These are phyloP conservation scores for Phytopythium mirpurense DNA, from an alignment of 352 stramenopile species.

Conservation along the genomic window DNA sequence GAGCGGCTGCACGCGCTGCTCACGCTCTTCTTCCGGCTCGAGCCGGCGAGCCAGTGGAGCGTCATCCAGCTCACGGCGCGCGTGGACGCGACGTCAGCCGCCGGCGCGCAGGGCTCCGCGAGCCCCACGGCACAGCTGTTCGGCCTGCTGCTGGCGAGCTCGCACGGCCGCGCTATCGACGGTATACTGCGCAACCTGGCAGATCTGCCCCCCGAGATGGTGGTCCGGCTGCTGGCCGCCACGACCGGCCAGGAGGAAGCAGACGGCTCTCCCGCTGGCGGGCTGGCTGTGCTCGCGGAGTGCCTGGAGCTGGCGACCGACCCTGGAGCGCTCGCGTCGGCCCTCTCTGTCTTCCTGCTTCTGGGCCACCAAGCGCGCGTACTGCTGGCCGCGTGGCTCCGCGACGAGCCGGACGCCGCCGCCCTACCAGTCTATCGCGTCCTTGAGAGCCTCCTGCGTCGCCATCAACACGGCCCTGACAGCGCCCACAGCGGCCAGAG, in stretches of 20 bases:
- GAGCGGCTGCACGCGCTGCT: conserved; percentile 23
- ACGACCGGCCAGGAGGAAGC: conserved; percentile 6
- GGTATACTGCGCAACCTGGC: conserved; percentile 43
- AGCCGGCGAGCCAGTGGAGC: conserved; percentile 23
- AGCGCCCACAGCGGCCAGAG: conserved; percentile 6
- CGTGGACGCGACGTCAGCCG: background rate
- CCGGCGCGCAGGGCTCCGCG: background rate
- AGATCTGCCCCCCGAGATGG: conserved; percentile 17
- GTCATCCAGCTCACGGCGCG: conserved; percentile 31
- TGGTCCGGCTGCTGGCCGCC: conserved; percentile 18
- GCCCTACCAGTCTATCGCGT: conserved; percentile 36
- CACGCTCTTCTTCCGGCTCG: conserved; percentile 37
- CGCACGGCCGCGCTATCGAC: conserved; percentile 27
- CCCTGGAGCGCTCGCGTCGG: conserved; percentile 14
- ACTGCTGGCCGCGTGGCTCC: conserved; percentile 34
- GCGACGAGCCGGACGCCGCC: conserved; percentile 33
- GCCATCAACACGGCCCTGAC: background rate
- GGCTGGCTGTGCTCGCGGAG: conserved; percentile 32
- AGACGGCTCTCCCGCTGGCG: conserved; percentile 18
- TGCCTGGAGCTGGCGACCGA: conserved; percentile 31
- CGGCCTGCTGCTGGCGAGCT: conserved; percentile 37
- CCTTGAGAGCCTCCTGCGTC: conserved; percentile 13
- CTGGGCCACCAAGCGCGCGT: conserved; percentile 20
- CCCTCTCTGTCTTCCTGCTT: conserved; percentile 31
- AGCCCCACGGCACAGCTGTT: conserved; percentile 19